Evolutionary conservation across 768 basidiomycete genomes (phyloP).

Genomic region (Kwoniella mangroviensis): DNA sequence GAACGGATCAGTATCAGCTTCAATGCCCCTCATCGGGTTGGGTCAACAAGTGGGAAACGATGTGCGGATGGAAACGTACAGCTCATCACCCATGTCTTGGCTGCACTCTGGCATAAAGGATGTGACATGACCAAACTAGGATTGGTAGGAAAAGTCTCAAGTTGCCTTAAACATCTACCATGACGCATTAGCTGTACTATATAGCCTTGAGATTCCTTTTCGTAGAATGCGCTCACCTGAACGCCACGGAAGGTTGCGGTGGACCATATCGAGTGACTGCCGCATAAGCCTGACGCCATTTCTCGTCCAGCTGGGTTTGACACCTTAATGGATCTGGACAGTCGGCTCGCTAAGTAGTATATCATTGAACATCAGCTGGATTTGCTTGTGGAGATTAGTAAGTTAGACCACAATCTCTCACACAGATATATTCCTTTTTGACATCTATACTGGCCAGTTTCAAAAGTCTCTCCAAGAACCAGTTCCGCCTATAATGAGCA

Average conservation of each 20-base stretch:
- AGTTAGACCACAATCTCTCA: slow-evolving; percentile 45
- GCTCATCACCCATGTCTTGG: slow-evolving; percentile 85
- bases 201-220: too few relatives aligned
- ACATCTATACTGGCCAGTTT: slow-evolving; percentile 85
- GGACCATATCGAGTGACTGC: slow-evolving; percentile 82
- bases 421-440: slow-evolving; percentile 94
- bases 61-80: slow-evolving; percentile 61
- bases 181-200: too few relatives aligned
- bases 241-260: slow-evolving; percentile 47
- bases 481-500: slow-evolving; percentile 68
- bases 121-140: slow-evolving; percentile 85
- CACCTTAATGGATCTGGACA: slow-evolving; percentile 81
- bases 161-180: slow-evolving; percentile 85
- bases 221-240: too few relatives aligned
- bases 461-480: slow-evolving; percentile 92
- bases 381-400: not conserved
- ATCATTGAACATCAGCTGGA: not conserved
- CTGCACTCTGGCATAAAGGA: slow-evolving; percentile 83
- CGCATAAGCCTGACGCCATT: slow-evolving; percentile 87
- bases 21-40: not conserved
- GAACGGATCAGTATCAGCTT: not conserved
- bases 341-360: slow-evolving; percentile 65
- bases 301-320: slow-evolving; percentile 85
- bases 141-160: slow-evolving; percentile 77
- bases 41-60: not conserved